Base-by-base conservation (phyloP, 495 filamentous ascomycete genomes). In the Bathelium albidoporum region DNA sequence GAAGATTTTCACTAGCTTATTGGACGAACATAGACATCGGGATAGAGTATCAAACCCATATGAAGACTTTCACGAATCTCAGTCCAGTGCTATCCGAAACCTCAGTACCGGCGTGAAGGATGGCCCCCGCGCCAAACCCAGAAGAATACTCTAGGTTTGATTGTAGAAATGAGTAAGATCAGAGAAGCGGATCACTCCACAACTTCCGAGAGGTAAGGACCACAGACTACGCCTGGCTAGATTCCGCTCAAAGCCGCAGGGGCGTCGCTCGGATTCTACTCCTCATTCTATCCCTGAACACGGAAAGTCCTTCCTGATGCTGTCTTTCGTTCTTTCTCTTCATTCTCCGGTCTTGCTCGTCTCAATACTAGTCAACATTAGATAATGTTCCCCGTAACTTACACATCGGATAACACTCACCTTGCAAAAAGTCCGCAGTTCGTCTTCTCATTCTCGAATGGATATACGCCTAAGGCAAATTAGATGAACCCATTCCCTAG, bases 321-420 rank as follows among this genome's bases (percentile, higher is more conserved):
- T 34, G 94, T 98, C 85, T 97, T 98, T 70, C 90, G 85, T 78
- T 98, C 94, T 75, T 94, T 96, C 75, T 97, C 95, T 77, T 97
- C 94, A 68, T 86, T 90, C 73, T 97, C 95, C 58, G 91, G 89
- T 71, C 94, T 77, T 60, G 94, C 91, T 82, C 95, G 81, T 75
- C 95, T 88, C 65, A 96, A 82, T 39, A 97, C 89, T 92, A 67
- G 44, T 60, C 3, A 7, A 43, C 12, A 55, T 81, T 72, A 82
- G 73, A 59, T 67, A 59, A 26, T 2, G 28, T 24, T 26, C 32
- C 22, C 24, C 2, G 28, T 1, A 49, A 59, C 14, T 29, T 32
- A 28, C 2, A 59, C 59, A 36, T 43, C 9, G 59, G 1, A 5
- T 31, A 49, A 34, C 22, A 28, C 78, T 68, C 78, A 91, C 89